Evolutionary conservation across 1,284 basidiomycete genomes (phyloP).

Genomic region (Rugosomyces carneus): DNA sequence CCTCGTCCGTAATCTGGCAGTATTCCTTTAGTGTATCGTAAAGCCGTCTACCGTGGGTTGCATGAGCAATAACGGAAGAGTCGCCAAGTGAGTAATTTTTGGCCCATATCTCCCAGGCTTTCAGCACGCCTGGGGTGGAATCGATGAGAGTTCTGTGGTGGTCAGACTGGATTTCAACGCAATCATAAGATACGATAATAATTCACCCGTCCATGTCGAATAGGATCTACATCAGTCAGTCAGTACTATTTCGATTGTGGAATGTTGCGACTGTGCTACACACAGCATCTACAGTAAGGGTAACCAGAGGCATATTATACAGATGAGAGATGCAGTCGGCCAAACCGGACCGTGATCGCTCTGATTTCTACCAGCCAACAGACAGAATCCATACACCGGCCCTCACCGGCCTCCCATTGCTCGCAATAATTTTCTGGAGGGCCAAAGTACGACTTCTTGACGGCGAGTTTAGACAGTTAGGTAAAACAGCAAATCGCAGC

Average conservation of each 20-base stretch:
- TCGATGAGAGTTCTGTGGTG: conserved; percentile 56
- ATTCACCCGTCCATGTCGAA: conserved; percentile 69
- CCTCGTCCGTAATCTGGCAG: conserved; percentile 56
- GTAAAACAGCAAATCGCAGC: no score
- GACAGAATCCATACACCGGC: no score
- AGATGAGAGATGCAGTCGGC: not conserved
- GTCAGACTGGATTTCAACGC: not conserved
- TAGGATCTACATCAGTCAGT: conserved; percentile 39
- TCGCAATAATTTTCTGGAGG: no score
- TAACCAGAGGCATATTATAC: conserved; percentile 20
- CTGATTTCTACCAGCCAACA: no score
- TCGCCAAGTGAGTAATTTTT: conserved; percentile 52
- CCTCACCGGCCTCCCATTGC: no score
- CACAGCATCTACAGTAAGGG: conserved; percentile 45
- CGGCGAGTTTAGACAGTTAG: no score
- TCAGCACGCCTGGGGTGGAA: conserved; percentile 62
- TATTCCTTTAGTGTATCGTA: conserved; percentile 67
- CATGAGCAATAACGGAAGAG: conserved; percentile 39
- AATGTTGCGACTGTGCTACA: conserved; percentile 19
- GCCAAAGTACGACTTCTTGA: no score
- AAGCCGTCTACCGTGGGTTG: conserved; percentile 69
- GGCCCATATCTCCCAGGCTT: conserved; percentile 58
- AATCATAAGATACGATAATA: not conserved
- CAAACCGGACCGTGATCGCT: not conserved
- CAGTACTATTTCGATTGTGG: conserved; percentile 6